phyloP scores from a whole-genome alignment of 2,329 filamentous ascomycete genomes.

The Cordyceps fumosorosea region DNA sequence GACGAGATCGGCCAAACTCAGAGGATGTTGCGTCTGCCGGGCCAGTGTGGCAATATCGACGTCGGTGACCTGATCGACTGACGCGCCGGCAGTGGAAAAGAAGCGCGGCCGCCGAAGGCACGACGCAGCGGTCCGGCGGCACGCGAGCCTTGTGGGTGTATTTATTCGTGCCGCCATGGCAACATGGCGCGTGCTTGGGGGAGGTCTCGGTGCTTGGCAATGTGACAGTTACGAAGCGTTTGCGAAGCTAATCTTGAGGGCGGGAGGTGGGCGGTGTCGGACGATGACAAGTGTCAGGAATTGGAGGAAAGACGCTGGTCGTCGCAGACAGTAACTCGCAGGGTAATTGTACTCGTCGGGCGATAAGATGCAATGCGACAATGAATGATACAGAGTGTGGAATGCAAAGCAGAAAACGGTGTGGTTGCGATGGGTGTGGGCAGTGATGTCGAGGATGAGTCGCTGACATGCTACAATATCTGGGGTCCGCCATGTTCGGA shows the following conservation, averaged over 20 bases:
- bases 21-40: slow-evolving; percentile 66
- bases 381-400: background rate
- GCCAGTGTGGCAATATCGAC: slow-evolving; percentile 75
- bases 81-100: slow-evolving; percentile 14
- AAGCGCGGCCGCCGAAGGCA: background rate
- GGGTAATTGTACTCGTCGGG: background rate
- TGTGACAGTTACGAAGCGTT: background rate
- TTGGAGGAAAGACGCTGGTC: background rate
- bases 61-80: slow-evolving; percentile 45
- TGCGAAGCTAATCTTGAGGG: background rate
- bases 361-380: background rate
- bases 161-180: slow-evolving; percentile 17
- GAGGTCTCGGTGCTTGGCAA: background rate
- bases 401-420: background rate
- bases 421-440: background rate
- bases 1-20: slow-evolving; percentile 83
- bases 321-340: background rate
- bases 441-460: slow-evolving; percentile 1
- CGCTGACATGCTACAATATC: slow-evolving; percentile 1
- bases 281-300: background rate
- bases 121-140: background rate
- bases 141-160: slow-evolving; percentile 12
- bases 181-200: slow-evolving; percentile 14
- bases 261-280: no score
- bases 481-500: slow-evolving; percentile 3